phyloP scores from a whole-genome alignment of 345 rosid species.

The Garcia nutans region DNA sequence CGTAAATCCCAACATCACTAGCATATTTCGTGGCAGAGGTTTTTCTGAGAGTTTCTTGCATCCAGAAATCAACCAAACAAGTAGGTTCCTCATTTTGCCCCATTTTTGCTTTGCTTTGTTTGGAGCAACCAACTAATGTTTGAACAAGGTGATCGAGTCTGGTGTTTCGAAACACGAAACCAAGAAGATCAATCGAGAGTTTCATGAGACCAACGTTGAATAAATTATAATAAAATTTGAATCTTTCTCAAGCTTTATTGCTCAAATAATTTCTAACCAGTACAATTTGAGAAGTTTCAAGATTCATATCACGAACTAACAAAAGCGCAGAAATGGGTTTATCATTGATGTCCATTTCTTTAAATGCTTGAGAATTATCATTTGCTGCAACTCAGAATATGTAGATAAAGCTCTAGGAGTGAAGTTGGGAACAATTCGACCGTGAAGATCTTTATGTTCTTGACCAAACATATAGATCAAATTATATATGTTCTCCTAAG shows the following conservation, averaged over 20 bases:
- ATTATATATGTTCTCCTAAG: constrained; percentile 53
- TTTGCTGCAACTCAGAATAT: constrained; percentile 70
- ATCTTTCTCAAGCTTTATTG: constrained; percentile 33
- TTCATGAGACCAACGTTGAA: constrained; percentile 71
- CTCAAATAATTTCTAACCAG: constrained; percentile 67
- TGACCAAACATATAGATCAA: constrained; percentile 81
- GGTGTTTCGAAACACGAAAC: constrained; percentile 67
- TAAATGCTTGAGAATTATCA: constrained; percentile 58
- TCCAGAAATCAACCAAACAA: constrained; percentile 80
- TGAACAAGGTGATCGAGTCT: constrained; percentile 46
- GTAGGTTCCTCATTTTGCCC: constrained; percentile 50
- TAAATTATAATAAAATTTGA: constrained; percentile 59
- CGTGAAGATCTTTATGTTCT: constrained; percentile 74
- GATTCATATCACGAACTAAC: constrained; percentile 66
- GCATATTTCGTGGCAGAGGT: constrained; percentile 26
- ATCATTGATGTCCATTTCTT: constrained; percentile 41
- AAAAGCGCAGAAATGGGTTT: constrained; percentile 41
- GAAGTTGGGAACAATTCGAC: constrained; percentile 81
- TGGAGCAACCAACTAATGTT: constrained; percentile 44
- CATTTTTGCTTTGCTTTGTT: constrained; percentile 55
- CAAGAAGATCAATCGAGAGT: constrained; percentile 69
- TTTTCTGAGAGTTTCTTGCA: constrained; percentile 57
- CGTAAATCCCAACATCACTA: too few species aligned
- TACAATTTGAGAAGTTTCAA: constrained; percentile 85
- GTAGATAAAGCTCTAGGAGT: constrained; percentile 66